These are phyloP conservation scores for Sporothrix luriei DNA, from an alignment of 2,329 filamentous ascomycete species.

Conservation along the genomic window DNA sequence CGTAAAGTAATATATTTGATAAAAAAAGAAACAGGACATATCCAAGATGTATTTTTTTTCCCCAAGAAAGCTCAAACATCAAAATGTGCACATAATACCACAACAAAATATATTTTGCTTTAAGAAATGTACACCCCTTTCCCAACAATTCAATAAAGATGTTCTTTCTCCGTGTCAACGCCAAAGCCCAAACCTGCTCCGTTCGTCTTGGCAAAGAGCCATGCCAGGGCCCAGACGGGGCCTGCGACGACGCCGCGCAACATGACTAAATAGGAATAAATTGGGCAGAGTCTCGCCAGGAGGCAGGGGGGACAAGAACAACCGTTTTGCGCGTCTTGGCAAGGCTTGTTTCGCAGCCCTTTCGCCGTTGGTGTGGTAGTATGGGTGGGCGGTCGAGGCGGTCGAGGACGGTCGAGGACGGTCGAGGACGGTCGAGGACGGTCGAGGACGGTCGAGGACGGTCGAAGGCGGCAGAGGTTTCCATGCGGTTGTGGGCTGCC, in stretches of 20 bases:
- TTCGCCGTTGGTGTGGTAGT: neutral
- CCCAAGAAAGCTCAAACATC: neutral
- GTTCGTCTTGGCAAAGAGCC: conserved; percentile 17
- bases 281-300: neutral
- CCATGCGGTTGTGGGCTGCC: neutral
- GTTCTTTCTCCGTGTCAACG: neutral
- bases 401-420: too few relatives aligned
- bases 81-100: neutral
- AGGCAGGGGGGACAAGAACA: neutral
- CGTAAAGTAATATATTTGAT: too few relatives aligned
- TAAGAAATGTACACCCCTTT: neutral
- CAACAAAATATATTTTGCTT: neutral
- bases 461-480: conserved; percentile 18
- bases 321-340: conserved; percentile 13
- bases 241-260: conserved; percentile 1
- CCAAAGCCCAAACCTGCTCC: neutral
- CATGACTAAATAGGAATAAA: neutral
- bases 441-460: too few relatives aligned
- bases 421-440: too few relatives aligned
- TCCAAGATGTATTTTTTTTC: too few relatives aligned
- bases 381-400: neutral
- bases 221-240: conserved; percentile 3
- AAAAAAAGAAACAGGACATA: neutral
- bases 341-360: conserved; percentile 24
- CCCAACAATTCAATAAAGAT: conserved; percentile 2